A percentile compares a stretch with the other conserved stretches of the same genome.
Evolutionary conservation across 495 filamentous ascomycete species (phyloP).

Genomic region (Hypoxylon intermedium): DNA sequence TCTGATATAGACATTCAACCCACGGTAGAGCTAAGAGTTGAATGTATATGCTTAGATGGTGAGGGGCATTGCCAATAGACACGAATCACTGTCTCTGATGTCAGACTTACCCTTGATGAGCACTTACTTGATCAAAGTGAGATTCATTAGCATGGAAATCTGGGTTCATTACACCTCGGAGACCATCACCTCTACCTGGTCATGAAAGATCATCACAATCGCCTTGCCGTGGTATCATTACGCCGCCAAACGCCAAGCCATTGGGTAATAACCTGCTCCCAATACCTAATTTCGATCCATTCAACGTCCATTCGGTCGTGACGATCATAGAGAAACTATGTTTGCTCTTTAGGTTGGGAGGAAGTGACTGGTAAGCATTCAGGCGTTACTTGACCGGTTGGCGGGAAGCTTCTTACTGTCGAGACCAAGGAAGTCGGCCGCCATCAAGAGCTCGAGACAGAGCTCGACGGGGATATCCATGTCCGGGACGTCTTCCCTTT

Average conservation of each 20-base stretch:
- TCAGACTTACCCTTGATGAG: constrained; percentile 1
- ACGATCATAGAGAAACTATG: not conserved
- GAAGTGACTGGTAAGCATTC: constrained; percentile 5
- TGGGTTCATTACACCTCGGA: not conserved
- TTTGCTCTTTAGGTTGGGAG: constrained; percentile 27
- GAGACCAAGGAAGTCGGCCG: constrained; percentile 71
- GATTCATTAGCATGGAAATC: not conserved
- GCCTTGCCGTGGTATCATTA: constrained; percentile 27
- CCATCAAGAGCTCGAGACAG: constrained; percentile 81
- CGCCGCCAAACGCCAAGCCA: constrained; percentile 19
- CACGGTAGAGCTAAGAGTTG: constrained; percentile 60
- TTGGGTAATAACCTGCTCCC: not conserved
- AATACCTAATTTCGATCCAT: not conserved
- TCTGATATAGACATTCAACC: constrained; percentile 78
- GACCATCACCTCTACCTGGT: not conserved
- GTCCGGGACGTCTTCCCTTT: constrained; percentile 80
- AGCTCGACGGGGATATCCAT: constrained; percentile 83
- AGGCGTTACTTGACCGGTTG: not conserved
- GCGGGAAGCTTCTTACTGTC: constrained; percentile 42
- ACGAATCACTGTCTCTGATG: not conserved
- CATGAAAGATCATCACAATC: constrained; percentile 1
- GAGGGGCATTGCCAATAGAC: not conserved
- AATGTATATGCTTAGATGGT: constrained; percentile 77
- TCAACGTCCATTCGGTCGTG: not conserved
- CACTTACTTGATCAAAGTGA: not conserved